Evolutionary conservation across 2,329 filamentous ascomycete genomes (phyloP), one percentile per base, ranked within the genome.

Genomic region (Trichoderma harzianum): DNA sequence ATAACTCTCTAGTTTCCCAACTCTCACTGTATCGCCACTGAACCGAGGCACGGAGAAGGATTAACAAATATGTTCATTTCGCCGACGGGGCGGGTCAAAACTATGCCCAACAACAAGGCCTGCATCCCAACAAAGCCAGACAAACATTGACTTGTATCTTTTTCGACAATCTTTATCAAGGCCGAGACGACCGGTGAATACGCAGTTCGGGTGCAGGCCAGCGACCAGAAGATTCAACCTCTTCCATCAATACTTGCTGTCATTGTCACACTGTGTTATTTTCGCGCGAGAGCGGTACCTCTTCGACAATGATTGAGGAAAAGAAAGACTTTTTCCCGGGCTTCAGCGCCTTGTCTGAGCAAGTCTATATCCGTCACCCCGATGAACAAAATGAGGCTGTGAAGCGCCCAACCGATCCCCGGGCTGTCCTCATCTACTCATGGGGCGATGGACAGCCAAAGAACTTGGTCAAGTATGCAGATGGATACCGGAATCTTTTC

Each of bases 401-500:
- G 5, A 67, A 74, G 7, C 70, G 76, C 6, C 43, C 72, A 7
- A 65, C 75, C 30, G 79, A 84, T 63, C 86, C 86, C 3, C 81
- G 83, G 21, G 84, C 83, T 7, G 80, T 89, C 57, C 76, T 89
- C 60, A 81, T 90, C 72, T 89, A 85, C 77, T 84, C 86, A 75
- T 90, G 87, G 88, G 87, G 88, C 67, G 88, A 90, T 73, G 86
- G 85, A 26, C 79, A 80, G 14, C 84, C 87, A 2, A 87, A 86
- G 73, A 84, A 90, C 76, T 82, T 89, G 32, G 79, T 81, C 71
- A 90, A 90, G 77, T 90, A 89, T 75, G 81, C 84, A 16, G 82
- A 85, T 14, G 86, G 85, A 32, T 89, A 86, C 78, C 82, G 82
- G 53, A 75, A 78, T 14, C 83, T 89, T 0, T 90, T 83, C 75